phyloP scores from a whole-genome alignment of 768 basidiomycete species.

The Boletus barrowsii region DNA sequence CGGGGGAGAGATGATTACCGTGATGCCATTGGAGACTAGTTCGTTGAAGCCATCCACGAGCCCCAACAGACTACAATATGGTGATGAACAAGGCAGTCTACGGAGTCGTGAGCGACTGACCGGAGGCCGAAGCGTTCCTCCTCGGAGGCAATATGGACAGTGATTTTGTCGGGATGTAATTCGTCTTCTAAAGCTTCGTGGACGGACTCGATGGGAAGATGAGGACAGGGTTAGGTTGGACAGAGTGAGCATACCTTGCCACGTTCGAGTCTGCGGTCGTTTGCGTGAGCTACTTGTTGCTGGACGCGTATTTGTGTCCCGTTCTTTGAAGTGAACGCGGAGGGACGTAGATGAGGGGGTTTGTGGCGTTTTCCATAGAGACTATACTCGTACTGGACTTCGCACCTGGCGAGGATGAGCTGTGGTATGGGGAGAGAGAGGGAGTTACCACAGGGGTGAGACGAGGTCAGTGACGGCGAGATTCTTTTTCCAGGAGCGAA shows the following conservation, averaged over 20 bases:
- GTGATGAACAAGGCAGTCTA: not conserved
- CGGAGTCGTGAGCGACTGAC: constrained; percentile 36
- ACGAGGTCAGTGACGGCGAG: constrained; percentile 65
- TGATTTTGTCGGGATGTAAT: constrained; percentile 54
- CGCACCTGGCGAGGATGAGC: constrained; percentile 55
- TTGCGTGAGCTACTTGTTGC: constrained; percentile 47
- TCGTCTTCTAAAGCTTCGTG: constrained; percentile 79
- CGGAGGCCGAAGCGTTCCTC: constrained; percentile 82
- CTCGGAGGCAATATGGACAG: constrained; percentile 45
- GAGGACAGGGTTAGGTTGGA: not conserved
- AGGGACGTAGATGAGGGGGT: constrained; percentile 50
- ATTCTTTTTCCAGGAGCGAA: constrained; percentile 40
- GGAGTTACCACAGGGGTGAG: constrained; percentile 54
- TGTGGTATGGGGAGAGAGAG: constrained; percentile 2
- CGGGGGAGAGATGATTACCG: constrained; percentile 38
- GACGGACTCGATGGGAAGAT: constrained; percentile 45
- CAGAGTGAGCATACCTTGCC: constrained; percentile 47
- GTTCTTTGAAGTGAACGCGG: constrained; percentile 49
- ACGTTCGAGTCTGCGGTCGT: constrained; percentile 51
- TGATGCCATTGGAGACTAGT: constrained; percentile 45
- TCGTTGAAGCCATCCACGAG: constrained; percentile 65
- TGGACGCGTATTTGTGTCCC: constrained; percentile 62
- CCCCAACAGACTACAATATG: constrained; percentile 56
- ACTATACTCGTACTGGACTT: constrained; percentile 76
- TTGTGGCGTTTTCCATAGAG: constrained; percentile 54